phyloP scores from a whole-genome alignment of 306 rosid species.

The Medicago truncatula region DNA sequence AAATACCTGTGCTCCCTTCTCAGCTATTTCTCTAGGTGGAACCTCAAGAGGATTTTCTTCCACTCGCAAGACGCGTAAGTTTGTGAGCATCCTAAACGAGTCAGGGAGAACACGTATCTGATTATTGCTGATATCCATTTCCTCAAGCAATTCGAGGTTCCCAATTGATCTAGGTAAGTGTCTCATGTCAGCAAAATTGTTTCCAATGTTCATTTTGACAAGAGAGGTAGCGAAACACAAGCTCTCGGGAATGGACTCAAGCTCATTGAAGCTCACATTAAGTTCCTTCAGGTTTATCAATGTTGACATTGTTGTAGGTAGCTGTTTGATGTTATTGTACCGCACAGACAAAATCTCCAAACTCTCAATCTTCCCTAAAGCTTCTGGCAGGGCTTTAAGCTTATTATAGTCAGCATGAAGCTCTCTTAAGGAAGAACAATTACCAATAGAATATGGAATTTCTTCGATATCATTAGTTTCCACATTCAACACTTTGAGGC shows the following conservation, averaged over 20 bases:
- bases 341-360: conserved; percentile 76
- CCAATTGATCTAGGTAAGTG: conserved; percentile 83
- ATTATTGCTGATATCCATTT: conserved; percentile 87
- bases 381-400: conserved; percentile 91
- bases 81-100: conserved; percentile 72
- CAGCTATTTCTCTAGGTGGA: conserved; percentile 81
- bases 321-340: conserved; percentile 77
- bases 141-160: conserved; percentile 90
- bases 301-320: conserved; percentile 88
- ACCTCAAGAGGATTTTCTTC: conserved; percentile 91
- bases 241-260: conserved; percentile 87
- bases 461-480: conserved; percentile 89
- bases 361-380: conserved; percentile 81
- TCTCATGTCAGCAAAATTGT: conserved; percentile 84
- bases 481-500: conserved; percentile 66
- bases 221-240: conserved; percentile 80
- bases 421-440: conserved; percentile 73
- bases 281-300: conserved; percentile 77
- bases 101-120: conserved; percentile 84
- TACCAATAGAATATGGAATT: conserved; percentile 77
- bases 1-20: conserved; percentile 83
- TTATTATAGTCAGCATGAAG: conserved; percentile 75
- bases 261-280: conserved; percentile 86
- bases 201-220: conserved; percentile 84
- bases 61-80: conserved; percentile 65